These are phyloP conservation scores for Vigna angularis DNA, from an alignment of 306 rosid species.

Conservation along the genomic window DNA sequence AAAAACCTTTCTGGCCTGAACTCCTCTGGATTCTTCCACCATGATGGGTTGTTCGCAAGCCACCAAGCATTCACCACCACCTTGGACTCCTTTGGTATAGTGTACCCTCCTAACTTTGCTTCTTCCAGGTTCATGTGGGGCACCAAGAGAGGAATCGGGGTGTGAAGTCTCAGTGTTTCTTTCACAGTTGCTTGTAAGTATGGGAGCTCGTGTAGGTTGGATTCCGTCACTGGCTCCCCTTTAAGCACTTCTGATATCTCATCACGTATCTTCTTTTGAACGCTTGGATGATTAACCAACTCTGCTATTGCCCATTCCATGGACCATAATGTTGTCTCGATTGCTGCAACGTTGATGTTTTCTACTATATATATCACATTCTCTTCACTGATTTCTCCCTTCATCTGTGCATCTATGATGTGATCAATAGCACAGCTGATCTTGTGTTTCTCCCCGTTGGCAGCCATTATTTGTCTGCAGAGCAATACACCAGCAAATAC, in stretches of 20 bases:
- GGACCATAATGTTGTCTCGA: constrained; percentile 88
- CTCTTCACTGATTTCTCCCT: constrained; percentile 81
- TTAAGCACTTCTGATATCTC: constrained; percentile 68
- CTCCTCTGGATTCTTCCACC: constrained; percentile 81
- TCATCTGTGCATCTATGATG: constrained; percentile 76
- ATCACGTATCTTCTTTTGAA: constrained; percentile 68
- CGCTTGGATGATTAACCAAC: constrained; percentile 70
- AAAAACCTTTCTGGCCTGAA: constrained; percentile 85
- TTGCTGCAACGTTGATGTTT: constrained; percentile 84
- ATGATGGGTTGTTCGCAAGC: constrained; percentile 79
- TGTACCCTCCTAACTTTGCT: constrained; percentile 72
- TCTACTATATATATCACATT: constrained; percentile 87
- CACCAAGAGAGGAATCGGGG: constrained; percentile 81
- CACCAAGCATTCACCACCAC: constrained; percentile 94
- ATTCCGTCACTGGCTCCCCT: constrained; percentile 63
- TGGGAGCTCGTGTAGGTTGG: constrained; percentile 67
- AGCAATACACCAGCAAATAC: neutral
- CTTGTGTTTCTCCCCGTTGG: constrained; percentile 69
- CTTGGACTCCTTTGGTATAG: constrained; percentile 78
- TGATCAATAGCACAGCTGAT: constrained; percentile 87
- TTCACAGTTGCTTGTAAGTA: constrained; percentile 81
- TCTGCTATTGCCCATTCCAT: constrained; percentile 97
- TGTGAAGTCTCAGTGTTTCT: constrained; percentile 77
- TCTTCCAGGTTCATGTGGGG: constrained; percentile 94
- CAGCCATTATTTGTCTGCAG: constrained; percentile 69